A percentile compares a stretch with the other conserved stretches of the same genome.
Evolutionary conservation across 257 asterid genomes (phyloP).

Genomic region (Przewalskia tangutica): DNA sequence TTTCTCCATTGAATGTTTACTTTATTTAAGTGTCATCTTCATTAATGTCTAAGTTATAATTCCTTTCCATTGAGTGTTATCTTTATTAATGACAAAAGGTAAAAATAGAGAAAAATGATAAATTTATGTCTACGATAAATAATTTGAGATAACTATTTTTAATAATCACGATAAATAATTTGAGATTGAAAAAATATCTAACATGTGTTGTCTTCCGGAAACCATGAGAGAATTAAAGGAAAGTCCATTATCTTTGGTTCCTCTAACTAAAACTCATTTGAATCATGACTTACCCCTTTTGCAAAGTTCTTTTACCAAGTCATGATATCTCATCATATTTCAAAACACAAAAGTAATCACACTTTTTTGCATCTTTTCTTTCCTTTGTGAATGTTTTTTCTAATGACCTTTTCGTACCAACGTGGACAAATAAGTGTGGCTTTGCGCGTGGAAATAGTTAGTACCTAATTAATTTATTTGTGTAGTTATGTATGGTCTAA

Average conservation of each 20-base stretch:
- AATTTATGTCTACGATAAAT: too few species aligned
- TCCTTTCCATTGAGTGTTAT: too few species aligned
- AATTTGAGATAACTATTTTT: too few species aligned
- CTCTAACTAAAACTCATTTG: not conserved
- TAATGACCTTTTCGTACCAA: not conserved
- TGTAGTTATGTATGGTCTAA: not conserved
- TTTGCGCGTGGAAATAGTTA: conserved; percentile 3
- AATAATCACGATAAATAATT: too few species aligned
- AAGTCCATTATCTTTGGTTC: not conserved
- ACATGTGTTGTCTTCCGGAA: not conserved
- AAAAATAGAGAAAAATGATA: too few species aligned
- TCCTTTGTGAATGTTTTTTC: not conserved
- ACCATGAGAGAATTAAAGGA: not conserved
- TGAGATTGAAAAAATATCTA: too few species aligned
- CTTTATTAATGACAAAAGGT: too few species aligned
- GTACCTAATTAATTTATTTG: not conserved
- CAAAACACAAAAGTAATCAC: not conserved
- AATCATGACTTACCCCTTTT: not conserved
- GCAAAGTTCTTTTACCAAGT: not conserved
- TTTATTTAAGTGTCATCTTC: too few species aligned
- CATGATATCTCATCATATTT: not conserved
- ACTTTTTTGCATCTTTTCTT: not conserved
- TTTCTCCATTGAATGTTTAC: too few species aligned
- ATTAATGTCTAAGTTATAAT: too few species aligned
- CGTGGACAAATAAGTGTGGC: not conserved